Evolutionary conservation across 2,329 filamentous ascomycete species (phyloP).

Genomic region (Colletotrichum limetticola): DNA sequence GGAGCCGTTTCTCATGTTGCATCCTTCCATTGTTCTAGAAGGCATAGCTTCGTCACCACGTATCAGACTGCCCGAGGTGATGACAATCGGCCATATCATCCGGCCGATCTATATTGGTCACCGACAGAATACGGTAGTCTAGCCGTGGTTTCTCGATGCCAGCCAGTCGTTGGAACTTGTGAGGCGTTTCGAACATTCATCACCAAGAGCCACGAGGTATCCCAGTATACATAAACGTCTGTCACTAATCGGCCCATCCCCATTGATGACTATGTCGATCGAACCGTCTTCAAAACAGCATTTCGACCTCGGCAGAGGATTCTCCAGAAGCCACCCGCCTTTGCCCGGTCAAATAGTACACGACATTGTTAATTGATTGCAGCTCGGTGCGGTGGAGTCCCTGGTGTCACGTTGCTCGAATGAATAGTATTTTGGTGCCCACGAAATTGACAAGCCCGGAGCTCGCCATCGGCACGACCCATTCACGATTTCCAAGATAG

Average conservation of each 20-base stretch:
- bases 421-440: constrained; percentile 8
- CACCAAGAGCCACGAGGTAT: neutral
- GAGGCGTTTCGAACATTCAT: constrained; percentile 7
- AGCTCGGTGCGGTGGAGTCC: constrained; percentile 13
- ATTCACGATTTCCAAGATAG: constrained; percentile 25
- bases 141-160: constrained; percentile 17
- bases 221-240: neutral
- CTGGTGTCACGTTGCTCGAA: constrained; percentile 4
- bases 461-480: constrained; percentile 32
- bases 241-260: neutral
- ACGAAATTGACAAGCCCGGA: constrained; percentile 24
- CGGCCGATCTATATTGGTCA: constrained; percentile 13
- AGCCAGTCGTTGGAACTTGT: constrained; percentile 1
- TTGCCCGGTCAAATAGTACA: neutral
- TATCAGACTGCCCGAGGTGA: constrained; percentile 12
- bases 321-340: neutral
- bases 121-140: constrained; percentile 17
- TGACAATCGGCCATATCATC: constrained; percentile 11
- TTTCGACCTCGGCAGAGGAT: constrained; percentile 18
- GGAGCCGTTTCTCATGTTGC: neutral
- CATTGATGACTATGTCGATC: constrained; percentile 10
- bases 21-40: constrained; percentile 31
- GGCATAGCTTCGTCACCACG: constrained; percentile 16
- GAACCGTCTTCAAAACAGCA: constrained; percentile 14
- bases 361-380: neutral